Conservation (phyloP, 805 yeast species). For the Naumovozyma dairenensis region DNA sequence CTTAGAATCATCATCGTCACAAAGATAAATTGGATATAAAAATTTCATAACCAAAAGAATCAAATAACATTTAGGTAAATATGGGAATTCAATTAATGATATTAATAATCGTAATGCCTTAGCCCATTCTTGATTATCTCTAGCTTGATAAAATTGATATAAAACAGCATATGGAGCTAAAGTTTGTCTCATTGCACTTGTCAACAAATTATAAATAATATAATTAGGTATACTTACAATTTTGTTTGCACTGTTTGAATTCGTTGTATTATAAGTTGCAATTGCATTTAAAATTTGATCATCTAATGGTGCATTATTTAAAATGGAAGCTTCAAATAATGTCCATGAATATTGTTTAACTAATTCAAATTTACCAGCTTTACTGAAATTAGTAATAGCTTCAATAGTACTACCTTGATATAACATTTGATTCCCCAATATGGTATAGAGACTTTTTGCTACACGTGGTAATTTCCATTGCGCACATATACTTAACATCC, state of each 20-base stretch:
- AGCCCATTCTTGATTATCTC: slow-evolving; percentile 19
- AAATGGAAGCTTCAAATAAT: slow-evolving; percentile 49
- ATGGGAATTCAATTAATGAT: slow-evolving; percentile 20
- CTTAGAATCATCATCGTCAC: slow-evolving; percentile 10
- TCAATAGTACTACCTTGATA: slow-evolving; percentile 50
- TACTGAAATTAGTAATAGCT: slow-evolving; percentile 53
- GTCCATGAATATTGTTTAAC: slow-evolving; percentile 46
- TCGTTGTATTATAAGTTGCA: slow-evolving; percentile 29
- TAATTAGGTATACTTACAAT: slow-evolving; percentile 19
- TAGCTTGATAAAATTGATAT: slow-evolving; percentile 36
- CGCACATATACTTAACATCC: slow-evolving; percentile 68
- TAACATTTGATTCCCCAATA: slow-evolving; percentile 38
- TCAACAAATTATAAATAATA: slow-evolving; percentile 28
- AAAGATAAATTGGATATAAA: slow-evolving; percentile 21
- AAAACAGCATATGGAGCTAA: slow-evolving; percentile 64
- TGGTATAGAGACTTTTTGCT: slow-evolving; percentile 44
- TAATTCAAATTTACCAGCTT: slow-evolving; percentile 48
- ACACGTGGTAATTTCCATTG: slow-evolving; percentile 51
- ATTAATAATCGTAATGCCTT: slow-evolving; percentile 17
- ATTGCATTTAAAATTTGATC: slow-evolving; percentile 47
- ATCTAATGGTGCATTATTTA: slow-evolving; percentile 43
- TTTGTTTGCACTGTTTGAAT: slow-evolving; percentile 10
- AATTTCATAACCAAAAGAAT: slow-evolving; percentile 20
- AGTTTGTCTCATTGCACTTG: slow-evolving; percentile 56
- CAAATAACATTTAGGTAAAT: slow-evolving; percentile 23